Evolutionary conservation across 2,329 filamentous ascomycete species (phyloP), one percentile per base, ranked within the genome.

Genomic region (Hypoxylon rubiginosum): DNA sequence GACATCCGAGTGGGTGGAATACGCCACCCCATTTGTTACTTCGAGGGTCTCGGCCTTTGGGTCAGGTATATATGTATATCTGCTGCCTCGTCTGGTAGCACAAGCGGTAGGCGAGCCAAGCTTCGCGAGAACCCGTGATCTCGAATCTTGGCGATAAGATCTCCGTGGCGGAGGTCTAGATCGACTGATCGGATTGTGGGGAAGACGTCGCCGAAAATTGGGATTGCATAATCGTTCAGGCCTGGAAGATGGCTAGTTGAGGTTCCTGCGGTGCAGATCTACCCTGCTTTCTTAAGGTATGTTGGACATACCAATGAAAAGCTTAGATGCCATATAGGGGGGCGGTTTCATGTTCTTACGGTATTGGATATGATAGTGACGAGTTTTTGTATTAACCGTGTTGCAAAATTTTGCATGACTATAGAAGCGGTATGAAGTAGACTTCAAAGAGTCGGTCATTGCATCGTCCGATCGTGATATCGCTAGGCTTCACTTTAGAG

Each of bases 1-100:
- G 45, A 52, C 50, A 52, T 54, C 62, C 59, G 62, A 66, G 49
- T 70, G 67, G 67, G 57, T 65, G 46, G 56, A 15, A 62, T 66
- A 65, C 56, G 46, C 49, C 21, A 24, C 21, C 21, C 50, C n/a
- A 19, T 19, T 24, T 58, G 50, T 13, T 34, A 19, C 45, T 48
- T 48, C 26, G 45, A 28, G 52, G 63, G 46, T 39, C 41, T 59
- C 19, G 51, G 58, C 21, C 50, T 46, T 13, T 15, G 30, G 34
- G 45, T 57, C 52, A 58, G 26, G 21, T 50, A 24, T 24, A 4
- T 24, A 24, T n/a, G 55, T 46, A 17, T 15, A 28, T 51, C 32
- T 52, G 17, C 34, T 41, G 17, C 39, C 21, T 24, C 21, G 21
- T 45, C 50, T 26, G 21, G 53, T 66, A 36, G 41, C 62, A 66